These are phyloP conservation scores for Taphrina communis DNA, from an alignment of 1,139 yeast genomes.

Conservation along the genomic window DNA sequence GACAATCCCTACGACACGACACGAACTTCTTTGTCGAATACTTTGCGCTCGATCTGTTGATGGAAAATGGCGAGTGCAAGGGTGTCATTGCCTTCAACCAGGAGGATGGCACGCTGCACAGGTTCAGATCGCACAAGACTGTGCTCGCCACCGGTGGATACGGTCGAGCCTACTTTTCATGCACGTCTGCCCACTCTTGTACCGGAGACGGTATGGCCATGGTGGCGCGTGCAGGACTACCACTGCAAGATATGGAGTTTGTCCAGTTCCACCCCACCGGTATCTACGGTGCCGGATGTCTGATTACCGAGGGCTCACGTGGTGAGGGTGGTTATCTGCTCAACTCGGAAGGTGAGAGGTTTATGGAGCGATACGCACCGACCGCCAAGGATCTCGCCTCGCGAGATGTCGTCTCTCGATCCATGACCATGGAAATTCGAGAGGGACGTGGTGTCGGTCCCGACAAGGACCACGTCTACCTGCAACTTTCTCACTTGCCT, in stretches of 20 bases:
- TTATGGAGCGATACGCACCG: conserved; percentile 99
- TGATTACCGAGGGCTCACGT: conserved; percentile 98
- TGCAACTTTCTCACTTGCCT: conserved; percentile 94
- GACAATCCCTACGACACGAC: conserved; percentile 95
- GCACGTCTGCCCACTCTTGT: conserved; percentile 99
- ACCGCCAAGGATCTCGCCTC: conserved; percentile 98
- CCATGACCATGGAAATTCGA: conserved; percentile 97
- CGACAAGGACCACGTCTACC: conserved; percentile 88
- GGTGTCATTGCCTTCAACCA: conserved; percentile 98
- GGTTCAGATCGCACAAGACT: conserved; percentile 96
- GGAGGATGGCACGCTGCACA: conserved; percentile 97
- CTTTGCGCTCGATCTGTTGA: conserved; percentile 91
- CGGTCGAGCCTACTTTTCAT: conserved; percentile 97
- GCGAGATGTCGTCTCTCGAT: conserved; percentile 97
- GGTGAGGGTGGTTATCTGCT: conserved; percentile 99
- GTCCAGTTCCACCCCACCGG: conserved; percentile 99
- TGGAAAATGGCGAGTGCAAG: conserved; percentile 94
- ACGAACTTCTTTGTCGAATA: conserved; percentile 97
- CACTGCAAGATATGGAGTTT: conserved; percentile 95
- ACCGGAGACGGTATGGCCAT: conserved; percentile 99
- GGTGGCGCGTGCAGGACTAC: conserved; percentile 98
- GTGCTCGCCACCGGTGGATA: conserved; percentile 98
- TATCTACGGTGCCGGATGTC: conserved; percentile 97
- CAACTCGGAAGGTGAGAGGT: conserved; percentile 98
- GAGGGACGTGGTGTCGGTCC: conserved; percentile 99